These are phyloP conservation scores for Hymenoscyphus infarciens DNA, from an alignment of 2,329 filamentous ascomycete genomes.

Conservation along the genomic window DNA sequence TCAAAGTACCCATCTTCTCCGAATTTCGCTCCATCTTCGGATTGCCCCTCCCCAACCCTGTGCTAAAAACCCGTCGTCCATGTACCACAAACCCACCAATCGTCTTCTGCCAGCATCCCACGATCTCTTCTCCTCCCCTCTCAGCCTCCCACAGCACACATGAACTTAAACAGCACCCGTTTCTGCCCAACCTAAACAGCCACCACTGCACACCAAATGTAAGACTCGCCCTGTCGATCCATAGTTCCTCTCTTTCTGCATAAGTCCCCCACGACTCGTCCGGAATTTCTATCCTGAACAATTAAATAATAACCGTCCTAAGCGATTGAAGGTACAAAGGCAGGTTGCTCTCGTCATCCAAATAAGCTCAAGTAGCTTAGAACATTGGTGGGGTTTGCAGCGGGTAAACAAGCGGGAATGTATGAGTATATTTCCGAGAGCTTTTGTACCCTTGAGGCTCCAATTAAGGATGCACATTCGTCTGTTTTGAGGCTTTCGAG, in stretches of 20 bases:
- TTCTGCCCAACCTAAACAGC: conserved; percentile 3
- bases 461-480: too few species aligned
- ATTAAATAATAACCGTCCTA: neutral
- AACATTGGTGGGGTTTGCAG: neutral
- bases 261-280: neutral
- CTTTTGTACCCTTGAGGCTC: neutral
- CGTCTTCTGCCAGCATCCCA: conserved; percentile 6
- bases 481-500: too few species aligned
- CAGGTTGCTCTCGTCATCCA: neutral
- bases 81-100: conserved; percentile 10
- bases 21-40: conserved; percentile 2
- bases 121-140: conserved; percentile 2
- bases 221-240: neutral
- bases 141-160: neutral
- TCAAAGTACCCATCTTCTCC: neutral
- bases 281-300: neutral
- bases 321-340: neutral
- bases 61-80: conserved; percentile 5
- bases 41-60: conserved; percentile 10
- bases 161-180: neutral
- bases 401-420: neutral
- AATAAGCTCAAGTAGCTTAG: neutral
- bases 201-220: neutral
- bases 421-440: neutral
- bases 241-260: neutral